Evolutionary conservation across 139 green algal species (phyloP).

Genomic region (Auxenochlorella pyrenoidosa): DNA sequence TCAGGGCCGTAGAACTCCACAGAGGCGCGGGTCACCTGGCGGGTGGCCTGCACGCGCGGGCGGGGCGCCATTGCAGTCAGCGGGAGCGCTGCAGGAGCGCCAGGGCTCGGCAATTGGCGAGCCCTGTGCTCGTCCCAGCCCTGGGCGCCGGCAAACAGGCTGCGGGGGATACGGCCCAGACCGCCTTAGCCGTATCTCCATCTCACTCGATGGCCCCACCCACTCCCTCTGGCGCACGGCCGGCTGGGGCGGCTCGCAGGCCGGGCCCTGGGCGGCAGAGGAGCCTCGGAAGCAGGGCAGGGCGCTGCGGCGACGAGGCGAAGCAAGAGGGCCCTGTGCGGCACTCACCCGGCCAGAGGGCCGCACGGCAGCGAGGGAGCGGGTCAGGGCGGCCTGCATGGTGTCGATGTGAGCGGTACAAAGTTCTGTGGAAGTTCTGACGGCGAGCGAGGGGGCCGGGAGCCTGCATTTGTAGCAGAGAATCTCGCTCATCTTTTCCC

Average conservation of each 20-base stretch:
- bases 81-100: too few species aligned
- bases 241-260: too few species aligned
- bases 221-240: too few species aligned
- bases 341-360: constrained; percentile 8
- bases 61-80: too few species aligned
- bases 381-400: constrained; percentile 12
- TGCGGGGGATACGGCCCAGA: too few species aligned
- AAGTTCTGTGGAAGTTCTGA: not conserved
- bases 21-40: constrained; percentile 69
- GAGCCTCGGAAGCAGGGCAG: too few species aligned
- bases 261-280: too few species aligned
- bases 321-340: too few species aligned
- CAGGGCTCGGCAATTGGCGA: not conserved
- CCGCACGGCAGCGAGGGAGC: not conserved
- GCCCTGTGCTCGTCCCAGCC: not conserved
- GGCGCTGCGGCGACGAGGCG: too few species aligned
- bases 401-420: not conserved
- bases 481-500: too few species aligned
- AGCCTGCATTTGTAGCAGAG: not conserved
- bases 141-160: not conserved
- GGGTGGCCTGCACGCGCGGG: constrained; percentile 44
- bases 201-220: not conserved
- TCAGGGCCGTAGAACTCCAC: constrained; percentile 63
- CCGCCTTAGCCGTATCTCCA: not conserved
- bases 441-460: not conserved